Evolutionary conservation across 2,329 filamentous ascomycete genomes (phyloP).

Genomic region (Mycosphaerella sp.): DNA sequence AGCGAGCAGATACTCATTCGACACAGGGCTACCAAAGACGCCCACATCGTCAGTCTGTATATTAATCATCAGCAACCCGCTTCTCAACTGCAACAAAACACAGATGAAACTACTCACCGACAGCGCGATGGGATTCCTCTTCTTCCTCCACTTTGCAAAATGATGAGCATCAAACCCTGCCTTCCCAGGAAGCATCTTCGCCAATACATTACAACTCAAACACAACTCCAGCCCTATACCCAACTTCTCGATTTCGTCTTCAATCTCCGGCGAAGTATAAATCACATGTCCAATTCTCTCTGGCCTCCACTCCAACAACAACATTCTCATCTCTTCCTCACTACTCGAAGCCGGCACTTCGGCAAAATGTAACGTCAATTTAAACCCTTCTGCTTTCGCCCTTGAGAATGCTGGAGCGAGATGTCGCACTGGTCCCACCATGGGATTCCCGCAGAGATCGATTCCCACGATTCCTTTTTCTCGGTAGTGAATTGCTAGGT

Average conservation of each 20-base stretch:
- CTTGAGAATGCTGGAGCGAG: slow-evolving; percentile 55
- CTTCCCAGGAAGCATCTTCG: slow-evolving; percentile 54
- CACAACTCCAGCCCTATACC: slow-evolving; percentile 67
- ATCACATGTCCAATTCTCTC: slow-evolving; percentile 73
- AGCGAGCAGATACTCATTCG: slow-evolving; percentile 69
- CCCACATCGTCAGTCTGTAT: slow-evolving; percentile 74
- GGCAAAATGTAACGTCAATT: slow-evolving; percentile 71
- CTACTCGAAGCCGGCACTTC: slow-evolving; percentile 56
- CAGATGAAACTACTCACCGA: slow-evolving; percentile 51
- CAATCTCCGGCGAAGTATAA: slow-evolving; percentile 58
- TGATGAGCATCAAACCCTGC: slow-evolving; percentile 64
- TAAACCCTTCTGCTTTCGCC: slow-evolving; percentile 52
- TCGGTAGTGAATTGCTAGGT: slow-evolving; percentile 54
- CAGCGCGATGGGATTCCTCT: slow-evolving; percentile 55
- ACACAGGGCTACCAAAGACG: slow-evolving; percentile 68
- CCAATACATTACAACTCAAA: slow-evolving; percentile 73
- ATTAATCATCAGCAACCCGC: slow-evolving; percentile 7
- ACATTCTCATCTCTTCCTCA: slow-evolving; percentile 53
- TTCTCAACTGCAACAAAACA: not conserved
- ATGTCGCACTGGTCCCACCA: slow-evolving; percentile 52
- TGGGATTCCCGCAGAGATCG: slow-evolving; percentile 73
- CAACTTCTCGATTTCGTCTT: slow-evolving; percentile 47
- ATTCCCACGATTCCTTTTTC: slow-evolving; percentile 56
- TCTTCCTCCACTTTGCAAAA: slow-evolving; percentile 64
- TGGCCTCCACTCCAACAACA: slow-evolving; percentile 62